Conservation (phyloP, 495 filamentous ascomycete species). For the Amphirosellinia nigrospora region DNA sequence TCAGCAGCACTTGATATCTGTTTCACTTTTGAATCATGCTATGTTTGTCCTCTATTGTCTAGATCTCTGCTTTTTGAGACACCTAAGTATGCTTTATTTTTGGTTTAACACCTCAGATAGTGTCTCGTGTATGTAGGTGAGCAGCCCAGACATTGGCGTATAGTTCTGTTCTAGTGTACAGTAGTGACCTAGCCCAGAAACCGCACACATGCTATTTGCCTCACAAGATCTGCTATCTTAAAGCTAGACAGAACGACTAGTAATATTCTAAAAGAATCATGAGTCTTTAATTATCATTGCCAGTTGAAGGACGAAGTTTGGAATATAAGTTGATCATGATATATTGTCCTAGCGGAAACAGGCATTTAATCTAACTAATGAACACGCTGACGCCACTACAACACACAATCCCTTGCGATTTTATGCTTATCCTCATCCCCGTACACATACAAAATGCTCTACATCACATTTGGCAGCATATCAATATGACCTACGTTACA, state of each 20-base stretch:
- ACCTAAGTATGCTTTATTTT: background rate
- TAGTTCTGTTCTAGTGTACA: background rate
- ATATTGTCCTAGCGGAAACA: background rate
- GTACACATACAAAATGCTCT: background rate
- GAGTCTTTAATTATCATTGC: no score
- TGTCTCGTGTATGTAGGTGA: background rate
- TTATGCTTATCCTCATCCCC: background rate
- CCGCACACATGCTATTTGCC: no score
- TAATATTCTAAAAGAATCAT: no score
- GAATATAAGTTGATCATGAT: slow-evolving; percentile 2
- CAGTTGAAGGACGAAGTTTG: no score
- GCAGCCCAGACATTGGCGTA: slow-evolving; percentile 4
- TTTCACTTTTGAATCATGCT: background rate
- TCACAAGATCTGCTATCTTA: no score
- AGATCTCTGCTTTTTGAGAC: background rate
- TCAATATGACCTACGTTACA: background rate
- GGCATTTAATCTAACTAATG: background rate
- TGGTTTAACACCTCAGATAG: background rate
- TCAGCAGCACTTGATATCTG: background rate
- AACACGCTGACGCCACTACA: background rate
- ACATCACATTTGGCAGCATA: background rate
- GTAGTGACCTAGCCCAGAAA: no score
- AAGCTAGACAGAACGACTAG: no score
- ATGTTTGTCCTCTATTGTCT: background rate
- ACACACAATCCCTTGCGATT: background rate